These are phyloP conservation scores for Cardamine resedifolia DNA, from an alignment of 345 rosid species.

Conservation along the genomic window DNA sequence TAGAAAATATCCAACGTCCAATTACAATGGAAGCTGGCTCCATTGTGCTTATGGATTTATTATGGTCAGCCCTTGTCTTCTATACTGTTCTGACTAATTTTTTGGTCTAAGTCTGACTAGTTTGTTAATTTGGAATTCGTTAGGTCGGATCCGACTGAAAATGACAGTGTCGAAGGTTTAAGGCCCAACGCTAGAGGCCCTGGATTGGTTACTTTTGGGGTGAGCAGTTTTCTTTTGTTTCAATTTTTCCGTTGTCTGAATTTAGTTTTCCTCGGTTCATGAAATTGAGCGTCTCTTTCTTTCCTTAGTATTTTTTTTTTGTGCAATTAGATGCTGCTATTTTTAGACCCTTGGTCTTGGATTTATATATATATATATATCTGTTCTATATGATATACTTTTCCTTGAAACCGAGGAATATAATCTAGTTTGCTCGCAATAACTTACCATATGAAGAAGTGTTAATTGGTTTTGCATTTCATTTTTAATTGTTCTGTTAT, in stretches of 20 bases:
- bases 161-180: slow-evolving; percentile 91
- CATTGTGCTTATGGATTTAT: slow-evolving; percentile 86
- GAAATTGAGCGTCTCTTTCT: not conserved
- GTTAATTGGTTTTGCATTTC: slow-evolving; percentile 17
- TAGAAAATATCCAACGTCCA: slow-evolving; percentile 86
- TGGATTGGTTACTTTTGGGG: slow-evolving; percentile 93
- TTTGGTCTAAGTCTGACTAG: slow-evolving; percentile 24
- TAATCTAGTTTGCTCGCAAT: not conserved
- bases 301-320: not conserved
- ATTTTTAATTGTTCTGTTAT: slow-evolving; percentile 18
- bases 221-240: slow-evolving; percentile 40
- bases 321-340: slow-evolving; percentile 2
- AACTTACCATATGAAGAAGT: slow-evolving; percentile 1
- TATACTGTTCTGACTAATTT: not conserved
- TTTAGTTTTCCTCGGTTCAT: not conserved
- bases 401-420: slow-evolving; percentile 1
- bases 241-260: not conserved
- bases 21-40: slow-evolving; percentile 95
- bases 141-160: slow-evolving; percentile 96
- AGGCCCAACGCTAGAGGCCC: slow-evolving; percentile 96
- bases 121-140: slow-evolving; percentile 13
- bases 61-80: slow-evolving; percentile 57
- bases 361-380: too few species aligned
- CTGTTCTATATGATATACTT: not conserved
- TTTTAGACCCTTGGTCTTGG: not conserved